phyloP scores from a whole-genome alignment of 345 rosid genomes.

The Combretum micranthum region DNA sequence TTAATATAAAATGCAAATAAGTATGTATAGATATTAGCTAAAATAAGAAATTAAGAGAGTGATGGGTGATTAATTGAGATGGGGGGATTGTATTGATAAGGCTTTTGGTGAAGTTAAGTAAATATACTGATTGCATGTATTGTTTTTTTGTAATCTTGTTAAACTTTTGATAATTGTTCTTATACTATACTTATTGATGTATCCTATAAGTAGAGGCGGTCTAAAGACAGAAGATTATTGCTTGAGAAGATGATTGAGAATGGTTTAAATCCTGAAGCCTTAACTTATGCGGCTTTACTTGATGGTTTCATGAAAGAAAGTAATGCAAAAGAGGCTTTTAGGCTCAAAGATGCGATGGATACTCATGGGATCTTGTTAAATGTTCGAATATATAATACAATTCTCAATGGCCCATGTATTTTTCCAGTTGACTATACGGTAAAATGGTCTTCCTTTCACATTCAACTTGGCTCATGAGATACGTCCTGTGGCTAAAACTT shows the following conservation, averaged over 20 bases:
- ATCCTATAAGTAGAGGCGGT: slow-evolving; percentile 45
- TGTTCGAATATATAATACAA: slow-evolving; percentile 38
- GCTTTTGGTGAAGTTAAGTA: too few relatives aligned
- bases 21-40: too few relatives aligned
- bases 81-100: too few relatives aligned
- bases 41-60: too few relatives aligned
- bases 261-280: slow-evolving; percentile 41
- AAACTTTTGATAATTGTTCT: slow-evolving; percentile 33
- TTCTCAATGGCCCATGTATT: slow-evolving; percentile 40
- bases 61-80: too few relatives aligned
- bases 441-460: too few relatives aligned
- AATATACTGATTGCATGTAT: too few relatives aligned
- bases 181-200: slow-evolving; percentile 42
- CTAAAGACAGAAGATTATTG: slow-evolving; percentile 42
- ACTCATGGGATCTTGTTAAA: slow-evolving; percentile 32
- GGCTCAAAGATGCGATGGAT: slow-evolving; percentile 53
- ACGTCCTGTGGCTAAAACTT: too few relatives aligned
- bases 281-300: slow-evolving; percentile 44
- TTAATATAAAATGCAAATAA: too few relatives aligned
- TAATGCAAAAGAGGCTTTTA: slow-evolving; percentile 39
- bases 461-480: too few relatives aligned
- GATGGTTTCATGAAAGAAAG: slow-evolving; percentile 58
- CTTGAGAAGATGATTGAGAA: slow-evolving; percentile 42
- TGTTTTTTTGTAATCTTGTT: too few relatives aligned
- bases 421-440: too few relatives aligned